phyloP scores from a whole-genome alignment of 2,329 filamentous ascomycete genomes.

The Apiospora rasikravindrae region DNA sequence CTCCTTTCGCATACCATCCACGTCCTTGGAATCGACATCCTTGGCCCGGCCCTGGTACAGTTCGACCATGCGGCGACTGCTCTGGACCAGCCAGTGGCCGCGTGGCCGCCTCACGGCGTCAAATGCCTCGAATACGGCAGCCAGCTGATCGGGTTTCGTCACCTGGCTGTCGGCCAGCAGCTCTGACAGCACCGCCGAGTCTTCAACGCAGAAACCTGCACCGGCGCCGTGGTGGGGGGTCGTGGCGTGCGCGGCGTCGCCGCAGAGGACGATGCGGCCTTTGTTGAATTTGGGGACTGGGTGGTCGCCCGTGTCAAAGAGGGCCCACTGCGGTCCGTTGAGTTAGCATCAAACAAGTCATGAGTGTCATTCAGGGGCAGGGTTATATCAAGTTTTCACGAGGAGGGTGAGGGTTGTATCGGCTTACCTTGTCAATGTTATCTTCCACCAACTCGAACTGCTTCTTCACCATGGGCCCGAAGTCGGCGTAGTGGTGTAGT shows the following conservation, averaged over 20 bases:
- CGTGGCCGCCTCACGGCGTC: slow-evolving; percentile 18
- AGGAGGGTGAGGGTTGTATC: not conserved
- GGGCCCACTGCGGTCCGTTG: slow-evolving; percentile 6
- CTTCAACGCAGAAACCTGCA: slow-evolving; percentile 62
- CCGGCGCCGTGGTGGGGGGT: slow-evolving; percentile 66
- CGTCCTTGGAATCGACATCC: not conserved
- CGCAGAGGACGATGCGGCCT: slow-evolving; percentile 53
- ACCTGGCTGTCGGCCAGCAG: slow-evolving; percentile 8
- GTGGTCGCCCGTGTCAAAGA: slow-evolving; percentile 22
- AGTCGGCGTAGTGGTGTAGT: not conserved
- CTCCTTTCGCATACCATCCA: not conserved
- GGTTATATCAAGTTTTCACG: not conserved
- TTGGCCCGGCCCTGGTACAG: slow-evolving; percentile 21
- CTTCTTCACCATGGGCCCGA: slow-evolving; percentile 30
- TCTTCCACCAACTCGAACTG: slow-evolving; percentile 38
- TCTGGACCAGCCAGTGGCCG: slow-evolving; percentile 23
- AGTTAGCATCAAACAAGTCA: not conserved
- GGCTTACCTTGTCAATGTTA: slow-evolving; percentile 36
- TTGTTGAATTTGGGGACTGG: not conserved
- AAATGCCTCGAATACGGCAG: slow-evolving; percentile 15
- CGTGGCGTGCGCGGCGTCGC: slow-evolving; percentile 68
- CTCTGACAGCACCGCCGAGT: slow-evolving; percentile 33
- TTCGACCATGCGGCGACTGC: slow-evolving; percentile 21
- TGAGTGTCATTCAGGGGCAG: not conserved
- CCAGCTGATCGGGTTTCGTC: not conserved